Conservation (phyloP, 129 eudicot genomes). For the Pseudognaphalium luteoalbum region DNA sequence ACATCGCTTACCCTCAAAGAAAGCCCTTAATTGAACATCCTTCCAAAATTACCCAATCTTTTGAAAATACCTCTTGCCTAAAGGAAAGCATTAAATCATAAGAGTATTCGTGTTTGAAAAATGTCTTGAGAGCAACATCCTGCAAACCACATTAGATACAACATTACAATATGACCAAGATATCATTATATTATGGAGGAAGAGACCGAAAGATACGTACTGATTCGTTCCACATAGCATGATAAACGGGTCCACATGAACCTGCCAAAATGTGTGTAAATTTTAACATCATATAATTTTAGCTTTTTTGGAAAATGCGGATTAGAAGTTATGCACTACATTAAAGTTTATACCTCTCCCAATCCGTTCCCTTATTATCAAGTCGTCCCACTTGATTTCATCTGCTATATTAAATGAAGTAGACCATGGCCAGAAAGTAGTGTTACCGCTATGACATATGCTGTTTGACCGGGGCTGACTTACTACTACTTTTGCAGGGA, state of each 20-base stretch:
- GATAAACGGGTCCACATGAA: slow-evolving; percentile 83
- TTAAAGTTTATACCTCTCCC: slow-evolving; percentile 55
- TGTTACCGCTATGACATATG: too few relatives aligned
- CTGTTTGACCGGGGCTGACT: not conserved
- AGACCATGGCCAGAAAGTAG: too few relatives aligned
- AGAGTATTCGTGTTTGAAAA: slow-evolving; percentile 63
- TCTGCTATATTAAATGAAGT: slow-evolving; percentile 30
- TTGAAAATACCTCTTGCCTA: slow-evolving; percentile 60
- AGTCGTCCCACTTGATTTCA: slow-evolving; percentile 78
- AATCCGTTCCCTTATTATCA: slow-evolving; percentile 68
- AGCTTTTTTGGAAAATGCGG: not conserved
- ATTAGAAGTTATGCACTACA: not conserved
- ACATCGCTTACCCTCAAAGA: too few relatives aligned
- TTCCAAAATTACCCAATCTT: too few relatives aligned
- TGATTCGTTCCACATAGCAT: slow-evolving; percentile 81
- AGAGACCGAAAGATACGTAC: slow-evolving; percentile 53
- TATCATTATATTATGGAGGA: slow-evolving; percentile 5
- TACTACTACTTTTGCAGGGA: slow-evolving; percentile 1
- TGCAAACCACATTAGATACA: slow-evolving; percentile 28
- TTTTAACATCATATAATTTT: too few relatives aligned
- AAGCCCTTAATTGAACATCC: too few relatives aligned
- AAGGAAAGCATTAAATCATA: slow-evolving; percentile 61
- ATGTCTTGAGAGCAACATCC: slow-evolving; percentile 89
- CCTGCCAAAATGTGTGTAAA: not conserved
- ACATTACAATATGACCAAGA: not conserved